phyloP scores from a whole-genome alignment of 2,329 filamentous ascomycete genomes.

The Rhinocladiella mackenziei region DNA sequence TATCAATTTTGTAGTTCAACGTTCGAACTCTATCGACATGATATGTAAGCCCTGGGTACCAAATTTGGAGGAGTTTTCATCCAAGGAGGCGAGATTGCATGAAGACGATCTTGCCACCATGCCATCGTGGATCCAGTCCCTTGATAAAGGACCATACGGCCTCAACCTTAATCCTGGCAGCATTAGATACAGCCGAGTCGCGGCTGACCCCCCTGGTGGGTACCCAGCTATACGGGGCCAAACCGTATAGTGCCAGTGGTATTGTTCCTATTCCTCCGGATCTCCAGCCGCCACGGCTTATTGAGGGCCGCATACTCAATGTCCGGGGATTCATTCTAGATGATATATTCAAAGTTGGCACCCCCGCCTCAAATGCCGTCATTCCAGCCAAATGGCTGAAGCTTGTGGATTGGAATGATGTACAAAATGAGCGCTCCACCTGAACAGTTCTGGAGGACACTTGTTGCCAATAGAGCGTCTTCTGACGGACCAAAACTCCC shows the following conservation, averaged over 20 bases:
- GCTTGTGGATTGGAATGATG: slow-evolving; percentile 18
- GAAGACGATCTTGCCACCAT: slow-evolving; percentile 4
- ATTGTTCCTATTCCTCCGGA: neutral
- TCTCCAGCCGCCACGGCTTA: neutral
- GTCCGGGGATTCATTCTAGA: slow-evolving; percentile 18
- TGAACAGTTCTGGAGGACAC: slow-evolving; percentile 19
- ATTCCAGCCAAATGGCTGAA: slow-evolving; percentile 18
- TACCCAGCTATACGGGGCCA: neutral
- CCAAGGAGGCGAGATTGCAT: neutral
- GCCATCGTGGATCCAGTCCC: slow-evolving; percentile 13
- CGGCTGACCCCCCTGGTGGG: slow-evolving; percentile 1
- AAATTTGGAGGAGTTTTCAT: slow-evolving; percentile 5
- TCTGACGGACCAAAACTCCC: slow-evolving; percentile 13
- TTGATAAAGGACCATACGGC: neutral
- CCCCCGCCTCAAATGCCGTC: slow-evolving; percentile 7
- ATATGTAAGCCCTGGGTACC: slow-evolving; percentile 25
- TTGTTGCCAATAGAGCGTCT: slow-evolving; percentile 18
- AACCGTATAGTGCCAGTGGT: neutral
- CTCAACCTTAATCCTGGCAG: neutral
- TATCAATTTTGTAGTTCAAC: slow-evolving; percentile 15
- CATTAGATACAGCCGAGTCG: slow-evolving; percentile 1
- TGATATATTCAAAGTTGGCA: slow-evolving; percentile 1
- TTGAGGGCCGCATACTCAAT: slow-evolving; percentile 1
- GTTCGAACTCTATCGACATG: slow-evolving; percentile 20
- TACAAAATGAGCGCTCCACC: slow-evolving; percentile 8